Percentiles rank a stretch among this genome's conserved stretches.
phyloP scores from a whole-genome alignment of 192 early-diverging fungal genomes.

The Geranomyces variabilis region DNA sequence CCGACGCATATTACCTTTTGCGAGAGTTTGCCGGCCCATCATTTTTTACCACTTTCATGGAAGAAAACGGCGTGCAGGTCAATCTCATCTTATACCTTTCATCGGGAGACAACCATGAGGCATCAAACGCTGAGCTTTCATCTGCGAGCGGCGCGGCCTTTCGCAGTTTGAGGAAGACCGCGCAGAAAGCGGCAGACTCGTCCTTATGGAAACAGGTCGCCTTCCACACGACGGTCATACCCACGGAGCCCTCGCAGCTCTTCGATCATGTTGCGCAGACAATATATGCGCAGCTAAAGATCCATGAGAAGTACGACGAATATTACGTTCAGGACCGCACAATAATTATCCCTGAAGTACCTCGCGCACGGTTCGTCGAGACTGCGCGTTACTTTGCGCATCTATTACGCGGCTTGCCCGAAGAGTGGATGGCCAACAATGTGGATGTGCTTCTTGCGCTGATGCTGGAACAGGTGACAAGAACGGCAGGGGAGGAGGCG shows the following conservation, averaged over 20 bases:
- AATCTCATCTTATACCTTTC: conserved; percentile 32
- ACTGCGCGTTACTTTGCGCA: conserved; percentile 36
- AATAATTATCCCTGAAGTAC: conserved; percentile 35
- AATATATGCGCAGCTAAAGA: conserved; percentile 43
- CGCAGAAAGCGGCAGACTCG: conserved; percentile 24
- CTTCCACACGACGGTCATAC: conserved; percentile 11
- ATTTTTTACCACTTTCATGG: conserved; percentile 44
- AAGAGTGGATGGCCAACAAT: conserved; percentile 6
- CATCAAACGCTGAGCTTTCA: not conserved
- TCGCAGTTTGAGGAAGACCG: not conserved
- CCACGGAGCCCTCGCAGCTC: not conserved
- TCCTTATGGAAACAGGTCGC: conserved; percentile 42
- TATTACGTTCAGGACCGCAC: conserved; percentile 39
- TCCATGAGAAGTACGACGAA: conserved; percentile 32
- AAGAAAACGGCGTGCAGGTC: conserved; percentile 47
- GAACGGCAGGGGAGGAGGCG: not conserved
- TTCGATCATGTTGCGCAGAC: conserved; percentile 36
- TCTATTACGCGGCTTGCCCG: conserved; percentile 5
- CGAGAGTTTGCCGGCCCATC: conserved; percentile 47
- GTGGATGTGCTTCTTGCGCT: conserved; percentile 32
- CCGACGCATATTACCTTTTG: conserved; percentile 54
- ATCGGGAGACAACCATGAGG: not conserved
- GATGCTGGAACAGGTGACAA: conserved; percentile 37
- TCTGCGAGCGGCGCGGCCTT: conserved; percentile 10
- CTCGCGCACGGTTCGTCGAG: not conserved